Conservation (phyloP, 2,329 filamentous ascomycete genomes). For the Hortaea werneckii region DNA sequence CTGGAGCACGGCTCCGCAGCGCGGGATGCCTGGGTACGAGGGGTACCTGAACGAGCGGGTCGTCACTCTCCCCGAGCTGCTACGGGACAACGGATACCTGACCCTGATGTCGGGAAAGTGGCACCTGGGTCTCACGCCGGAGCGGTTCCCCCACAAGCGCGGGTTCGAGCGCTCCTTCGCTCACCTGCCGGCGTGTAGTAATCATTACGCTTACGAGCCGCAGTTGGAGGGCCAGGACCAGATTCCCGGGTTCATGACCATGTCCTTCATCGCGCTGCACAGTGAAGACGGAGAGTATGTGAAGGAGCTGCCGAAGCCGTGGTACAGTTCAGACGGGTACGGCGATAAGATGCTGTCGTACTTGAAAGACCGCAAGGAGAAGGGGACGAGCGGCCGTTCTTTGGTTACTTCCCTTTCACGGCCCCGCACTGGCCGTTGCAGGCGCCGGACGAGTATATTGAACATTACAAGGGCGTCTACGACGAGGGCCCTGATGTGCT, state of each 20-base stretch:
- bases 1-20: constrained; percentile 44
- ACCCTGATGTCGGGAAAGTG: constrained; percentile 55
- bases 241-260: constrained; percentile 33
- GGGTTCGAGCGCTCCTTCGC: constrained; percentile 53
- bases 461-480: constrained; percentile 50
- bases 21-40: constrained; percentile 52
- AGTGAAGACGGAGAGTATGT: constrained; percentile 31
- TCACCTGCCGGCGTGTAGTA: constrained; percentile 50
- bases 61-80: constrained; percentile 47
- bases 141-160: constrained; percentile 45
- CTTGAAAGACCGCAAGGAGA: constrained; percentile 25
- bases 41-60: constrained; percentile 53
- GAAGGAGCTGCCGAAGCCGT: constrained; percentile 27
- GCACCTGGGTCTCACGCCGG: constrained; percentile 51
- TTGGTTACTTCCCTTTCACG: constrained; percentile 51
- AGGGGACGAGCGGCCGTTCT: constrained; percentile 42
- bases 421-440: constrained; percentile 56
- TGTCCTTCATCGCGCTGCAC: constrained; percentile 31
- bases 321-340: constrained; percentile 31
- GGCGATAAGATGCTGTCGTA: constrained; percentile 31
- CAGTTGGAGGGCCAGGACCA: constrained; percentile 26
- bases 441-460: constrained; percentile 44
- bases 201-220: constrained; percentile 47
- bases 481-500: constrained; percentile 51
- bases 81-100: constrained; percentile 49